Conservation (phyloP, 2,329 filamentous ascomycete species). For the Pestalotiopsis sp. region DNA sequence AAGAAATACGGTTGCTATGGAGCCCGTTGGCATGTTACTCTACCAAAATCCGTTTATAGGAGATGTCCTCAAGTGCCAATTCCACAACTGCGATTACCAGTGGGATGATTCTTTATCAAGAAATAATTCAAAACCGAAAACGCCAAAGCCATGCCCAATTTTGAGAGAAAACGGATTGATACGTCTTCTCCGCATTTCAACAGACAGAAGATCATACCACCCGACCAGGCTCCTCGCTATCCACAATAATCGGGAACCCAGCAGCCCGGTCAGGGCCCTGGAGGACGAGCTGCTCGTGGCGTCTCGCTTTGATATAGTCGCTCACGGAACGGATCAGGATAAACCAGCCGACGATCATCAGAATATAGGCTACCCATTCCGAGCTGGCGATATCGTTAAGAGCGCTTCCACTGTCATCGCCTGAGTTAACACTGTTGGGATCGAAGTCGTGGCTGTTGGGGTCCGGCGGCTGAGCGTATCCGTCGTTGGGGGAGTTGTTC, state of each 20-base stretch:
- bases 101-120: background rate
- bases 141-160: conserved; percentile 13
- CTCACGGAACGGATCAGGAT: conserved; percentile 92
- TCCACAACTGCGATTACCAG: background rate
- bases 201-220: conserved; percentile 59
- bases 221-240: conserved; percentile 78
- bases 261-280: conserved; percentile 91
- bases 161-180: background rate
- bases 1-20: background rate
- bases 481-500: conserved; percentile 50
- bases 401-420: conserved; percentile 42
- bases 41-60: conserved; percentile 3
- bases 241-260: conserved; percentile 81
- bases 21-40: background rate
- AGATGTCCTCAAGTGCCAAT: background rate
- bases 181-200: background rate
- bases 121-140: background rate
- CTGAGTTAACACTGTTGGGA: conserved; percentile 61
- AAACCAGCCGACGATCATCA: conserved; percentile 99
- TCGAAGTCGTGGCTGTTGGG: conserved; percentile 92
- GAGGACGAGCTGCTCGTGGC: conserved; percentile 90
- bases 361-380: conserved; percentile 87
- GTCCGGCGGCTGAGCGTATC: conserved; percentile 74
- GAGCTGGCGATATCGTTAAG: conserved; percentile 66
- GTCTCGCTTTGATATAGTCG: conserved; percentile 83